A percentile compares a stretch with the other conserved stretches of the same genome.
Evolutionary conservation across 345 rosid genomes (phyloP).

Genomic region (Gynandropsis gynandra): DNA sequence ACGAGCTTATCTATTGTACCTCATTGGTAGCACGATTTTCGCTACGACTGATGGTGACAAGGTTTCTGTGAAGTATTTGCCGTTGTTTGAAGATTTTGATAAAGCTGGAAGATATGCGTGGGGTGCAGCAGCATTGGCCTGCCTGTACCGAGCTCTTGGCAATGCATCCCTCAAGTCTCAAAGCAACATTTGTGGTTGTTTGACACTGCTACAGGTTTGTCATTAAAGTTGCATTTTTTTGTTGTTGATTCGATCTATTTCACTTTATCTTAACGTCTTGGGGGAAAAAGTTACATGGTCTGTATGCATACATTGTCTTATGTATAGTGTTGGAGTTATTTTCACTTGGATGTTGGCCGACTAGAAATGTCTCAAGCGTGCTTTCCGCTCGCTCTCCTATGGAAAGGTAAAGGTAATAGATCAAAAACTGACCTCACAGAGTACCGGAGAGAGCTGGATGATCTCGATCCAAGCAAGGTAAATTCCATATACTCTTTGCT

Average conservation of each 20-base stretch:
- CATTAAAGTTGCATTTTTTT: background rate
- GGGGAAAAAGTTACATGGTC: background rate
- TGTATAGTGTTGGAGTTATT: conserved; percentile 73
- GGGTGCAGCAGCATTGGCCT: conserved; percentile 74
- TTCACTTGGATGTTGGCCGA: conserved; percentile 54
- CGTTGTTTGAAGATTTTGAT: conserved; percentile 60
- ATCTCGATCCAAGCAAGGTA: conserved; percentile 53
- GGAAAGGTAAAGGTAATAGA: conserved; percentile 73
- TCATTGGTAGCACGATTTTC: conserved; percentile 69
- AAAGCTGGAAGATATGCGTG: conserved; percentile 64
- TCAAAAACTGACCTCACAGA: conserved; percentile 48
- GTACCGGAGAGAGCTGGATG: conserved; percentile 60
- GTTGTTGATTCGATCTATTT: conserved; percentile 2
- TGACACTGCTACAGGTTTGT: conserved; percentile 64
- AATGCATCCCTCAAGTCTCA: conserved; percentile 68
- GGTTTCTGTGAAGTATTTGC: conserved; percentile 75
- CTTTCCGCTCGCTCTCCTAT: conserved; percentile 56
- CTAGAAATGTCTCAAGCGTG: conserved; percentile 45
- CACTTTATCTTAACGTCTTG: background rate
- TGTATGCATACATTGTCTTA: background rate
- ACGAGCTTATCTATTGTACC: conserved; percentile 66
- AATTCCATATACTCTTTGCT: conserved; percentile 5
- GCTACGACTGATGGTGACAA: conserved; percentile 77
- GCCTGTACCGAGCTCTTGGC: conserved; percentile 40
- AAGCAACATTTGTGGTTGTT: conserved; percentile 70